Conservation (phyloP, 768 basidiomycete genomes). For the Trametes cinnabarina region DNA sequence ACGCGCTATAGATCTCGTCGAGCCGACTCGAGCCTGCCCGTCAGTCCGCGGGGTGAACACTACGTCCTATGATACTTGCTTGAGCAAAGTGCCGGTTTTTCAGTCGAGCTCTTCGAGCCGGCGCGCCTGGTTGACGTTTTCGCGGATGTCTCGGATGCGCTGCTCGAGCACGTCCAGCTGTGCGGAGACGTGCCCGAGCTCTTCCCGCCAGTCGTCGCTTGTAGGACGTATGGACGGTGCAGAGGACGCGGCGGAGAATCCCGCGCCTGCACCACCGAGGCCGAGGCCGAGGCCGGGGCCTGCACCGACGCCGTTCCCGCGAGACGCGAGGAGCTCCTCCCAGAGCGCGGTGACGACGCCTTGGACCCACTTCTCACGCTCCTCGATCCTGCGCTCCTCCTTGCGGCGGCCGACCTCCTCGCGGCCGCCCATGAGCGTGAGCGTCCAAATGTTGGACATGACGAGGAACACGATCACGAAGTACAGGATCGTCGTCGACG, state of each 20-base stretch:
- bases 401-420: constrained; percentile 45
- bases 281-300: no score
- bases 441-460: constrained; percentile 75
- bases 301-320: constrained; percentile 35
- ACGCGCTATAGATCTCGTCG: no score
- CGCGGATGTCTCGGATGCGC: constrained; percentile 45
- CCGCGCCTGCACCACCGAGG: neutral
- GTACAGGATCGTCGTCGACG: constrained; percentile 67
- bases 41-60: no score
- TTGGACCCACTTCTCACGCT: constrained; percentile 74
- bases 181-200: constrained; percentile 45
- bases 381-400: constrained; percentile 54
- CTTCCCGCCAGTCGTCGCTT: constrained; percentile 41
- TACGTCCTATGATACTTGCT: no score
- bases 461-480: constrained; percentile 72
- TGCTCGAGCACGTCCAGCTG: constrained; percentile 60
- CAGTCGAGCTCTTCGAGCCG: constrained; percentile 15
- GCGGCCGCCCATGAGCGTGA: constrained; percentile 46
- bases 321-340: constrained; percentile 56
- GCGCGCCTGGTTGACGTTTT: constrained; percentile 38
- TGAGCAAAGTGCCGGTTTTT: no score
- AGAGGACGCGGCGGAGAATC: neutral
- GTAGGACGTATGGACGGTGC: constrained; percentile 3
- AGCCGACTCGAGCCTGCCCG: no score
- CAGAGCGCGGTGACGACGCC: constrained; percentile 68